phyloP scores from a whole-genome alignment of 768 basidiomycete species.

The Steccherinum ochraceum region DNA sequence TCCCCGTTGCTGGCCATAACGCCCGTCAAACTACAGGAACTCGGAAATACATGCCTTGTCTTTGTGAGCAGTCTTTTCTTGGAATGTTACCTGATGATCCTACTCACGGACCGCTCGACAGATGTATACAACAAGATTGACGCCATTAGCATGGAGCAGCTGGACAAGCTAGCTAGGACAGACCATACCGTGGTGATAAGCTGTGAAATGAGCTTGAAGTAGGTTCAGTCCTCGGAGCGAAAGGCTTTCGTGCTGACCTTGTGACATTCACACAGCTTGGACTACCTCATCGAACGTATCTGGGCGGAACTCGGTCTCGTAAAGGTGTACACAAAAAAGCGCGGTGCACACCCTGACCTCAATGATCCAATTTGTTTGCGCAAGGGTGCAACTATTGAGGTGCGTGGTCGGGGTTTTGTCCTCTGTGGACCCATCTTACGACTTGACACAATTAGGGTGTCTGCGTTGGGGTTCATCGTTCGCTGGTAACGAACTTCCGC shows the following conservation, averaged over 20 bases:
- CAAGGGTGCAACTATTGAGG: conserved; percentile 91
- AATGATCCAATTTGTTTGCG: conserved; percentile 87
- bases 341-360: conserved; percentile 91
- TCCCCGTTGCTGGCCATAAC: background rate
- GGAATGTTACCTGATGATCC: background rate
- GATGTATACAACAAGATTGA: conserved; percentile 98
- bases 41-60: conserved; percentile 90
- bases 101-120: conserved; percentile 20
- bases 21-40: conserved; percentile 45
- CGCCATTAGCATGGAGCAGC: conserved; percentile 73
- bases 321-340: conserved; percentile 96
- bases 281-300: conserved; percentile 68
- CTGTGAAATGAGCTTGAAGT: conserved; percentile 94
- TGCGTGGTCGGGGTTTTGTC: conserved; percentile 20
- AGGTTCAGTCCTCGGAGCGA: conserved; percentile 12
- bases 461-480: conserved; percentile 89
- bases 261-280: conserved; percentile 38
- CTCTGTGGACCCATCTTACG: background rate
- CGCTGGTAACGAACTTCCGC: conserved; percentile 85
- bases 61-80: conserved; percentile 49
- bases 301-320: conserved; percentile 78
- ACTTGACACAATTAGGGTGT: conserved; percentile 49
- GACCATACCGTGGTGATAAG: conserved; percentile 91
- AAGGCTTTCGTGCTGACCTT: conserved; percentile 7
- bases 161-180: conserved; percentile 77